Base-by-base conservation (phyloP, 1,139 yeast genomes). In the Saccharomyces hybrid region DNA sequence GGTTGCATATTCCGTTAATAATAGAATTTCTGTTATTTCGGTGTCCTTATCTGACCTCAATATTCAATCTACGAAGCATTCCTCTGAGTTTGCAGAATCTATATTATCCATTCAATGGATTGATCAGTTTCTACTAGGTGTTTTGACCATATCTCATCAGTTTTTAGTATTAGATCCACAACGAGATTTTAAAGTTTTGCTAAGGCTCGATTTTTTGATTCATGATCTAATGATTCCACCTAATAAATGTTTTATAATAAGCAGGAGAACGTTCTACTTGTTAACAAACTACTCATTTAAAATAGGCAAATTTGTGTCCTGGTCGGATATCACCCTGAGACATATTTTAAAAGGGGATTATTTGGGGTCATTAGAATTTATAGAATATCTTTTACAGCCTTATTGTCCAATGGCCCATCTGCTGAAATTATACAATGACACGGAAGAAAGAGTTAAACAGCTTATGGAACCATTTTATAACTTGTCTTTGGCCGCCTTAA, bases 41-140 rank as follows among this genome's bases (percentile, higher is more conserved):
- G 61, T 70, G 6, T 16, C 16, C 30, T 23, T 49, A 26, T 32
- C 26, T 13, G 25, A 38, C 38, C 13, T 25, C 25, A 6, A 47
- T 47, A 3, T 52, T 31, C 27, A 46, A 27, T 14, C 59, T 53
- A 73, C 74, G 49, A 74, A 75, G 7, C 75, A 77, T 52, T 65
- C 78, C 42, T 79, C 77, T 75, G 62, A 66, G 0, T 70, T 76
- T 20, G 66, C 70, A 1, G 82, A 80, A 56, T 64, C 76, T 0
- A 77, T 88, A 13, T 75, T 78, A 0, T 71, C 79, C 1, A 60
- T 85, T 11, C 79, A 81, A 50, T 89, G 95, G 95, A 66, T 86
- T 16, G 76, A 78, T 31, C 62, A 78, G 0, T 74, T 77, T 57
- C 68, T 84, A 2, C 47, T 88, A 1, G 73, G 78, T n/a, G 70